phyloP scores from a whole-genome alignment of 1,284 basidiomycete species.

The Ceratobasidium sp. region DNA sequence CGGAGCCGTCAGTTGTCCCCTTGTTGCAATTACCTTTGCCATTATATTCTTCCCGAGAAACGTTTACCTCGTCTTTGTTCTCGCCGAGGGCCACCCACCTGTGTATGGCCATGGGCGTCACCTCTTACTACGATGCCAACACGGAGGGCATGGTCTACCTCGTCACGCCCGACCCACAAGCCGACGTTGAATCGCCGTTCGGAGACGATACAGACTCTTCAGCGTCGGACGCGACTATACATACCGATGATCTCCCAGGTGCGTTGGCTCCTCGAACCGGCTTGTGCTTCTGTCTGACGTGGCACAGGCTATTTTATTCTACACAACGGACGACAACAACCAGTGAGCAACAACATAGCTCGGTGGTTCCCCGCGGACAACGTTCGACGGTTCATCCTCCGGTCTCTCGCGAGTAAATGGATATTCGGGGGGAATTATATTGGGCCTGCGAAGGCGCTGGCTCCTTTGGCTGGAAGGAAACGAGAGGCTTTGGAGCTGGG shows the following conservation, averaged over 20 bases:
- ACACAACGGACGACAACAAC: neutral
- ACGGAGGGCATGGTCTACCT: slow-evolving; percentile 31
- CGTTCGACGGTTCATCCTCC: neutral
- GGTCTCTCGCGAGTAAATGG: neutral
- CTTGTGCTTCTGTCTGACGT: no score
- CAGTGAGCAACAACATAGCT: neutral
- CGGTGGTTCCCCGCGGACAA: slow-evolving; percentile 9
- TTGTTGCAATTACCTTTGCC: no score
- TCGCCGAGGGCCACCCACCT: no score
- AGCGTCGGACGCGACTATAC: neutral
- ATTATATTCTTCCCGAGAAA: no score
- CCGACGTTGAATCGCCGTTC: neutral
- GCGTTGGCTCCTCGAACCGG: neutral
- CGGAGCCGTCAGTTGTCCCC: no score
- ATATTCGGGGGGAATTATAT: slow-evolving; percentile 9
- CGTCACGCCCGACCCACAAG: neutral
- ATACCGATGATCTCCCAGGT: slow-evolving; percentile 18
- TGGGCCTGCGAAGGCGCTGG: slow-evolving; percentile 6
- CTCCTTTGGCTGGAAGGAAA: neutral
- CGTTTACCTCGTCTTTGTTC: no score
- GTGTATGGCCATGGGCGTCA: neutral
- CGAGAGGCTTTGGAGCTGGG: neutral
- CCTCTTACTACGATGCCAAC: slow-evolving; percentile 8
- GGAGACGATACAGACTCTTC: neutral
- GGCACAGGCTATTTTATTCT: slow-evolving; percentile 1